Evolutionary conservation across 2,329 filamentous ascomycete species (phyloP).

Genomic region (Exophiala xenobiotica): DNA sequence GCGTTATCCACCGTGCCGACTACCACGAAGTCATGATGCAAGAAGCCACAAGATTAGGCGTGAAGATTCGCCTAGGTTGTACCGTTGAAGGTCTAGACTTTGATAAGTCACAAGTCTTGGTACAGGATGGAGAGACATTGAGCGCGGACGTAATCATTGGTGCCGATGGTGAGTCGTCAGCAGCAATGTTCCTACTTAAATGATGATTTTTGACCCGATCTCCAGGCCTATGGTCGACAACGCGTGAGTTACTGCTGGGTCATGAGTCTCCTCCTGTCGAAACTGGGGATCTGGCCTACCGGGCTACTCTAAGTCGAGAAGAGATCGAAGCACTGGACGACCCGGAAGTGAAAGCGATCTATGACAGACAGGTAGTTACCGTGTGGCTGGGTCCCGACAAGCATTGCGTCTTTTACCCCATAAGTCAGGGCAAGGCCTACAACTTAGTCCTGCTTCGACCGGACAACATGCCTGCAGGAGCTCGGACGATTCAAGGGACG

Average conservation of each 20-base stretch:
- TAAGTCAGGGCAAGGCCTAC: slow-evolving; percentile 59
- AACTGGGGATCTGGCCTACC: slow-evolving; percentile 58
- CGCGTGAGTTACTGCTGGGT: slow-evolving; percentile 46
- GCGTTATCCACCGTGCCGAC: slow-evolving; percentile 4
- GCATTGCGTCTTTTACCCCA: slow-evolving; percentile 63
- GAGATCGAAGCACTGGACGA: slow-evolving; percentile 9
- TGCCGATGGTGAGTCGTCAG: slow-evolving; percentile 41
- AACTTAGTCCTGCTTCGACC: slow-evolving; percentile 67
- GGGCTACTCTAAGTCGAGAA: slow-evolving; percentile 10
- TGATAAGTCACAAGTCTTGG: background rate
- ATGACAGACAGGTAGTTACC: background rate
- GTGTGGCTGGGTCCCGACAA: slow-evolving; percentile 61
- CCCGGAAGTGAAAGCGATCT: slow-evolving; percentile 10
- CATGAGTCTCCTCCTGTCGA: slow-evolving; percentile 46
- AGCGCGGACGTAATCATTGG: slow-evolving; percentile 45
- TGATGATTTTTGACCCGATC: too few species aligned
- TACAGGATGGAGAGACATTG: background rate
- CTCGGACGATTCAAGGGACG: slow-evolving; percentile 50
- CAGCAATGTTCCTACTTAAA: background rate
- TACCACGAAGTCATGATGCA: background rate
- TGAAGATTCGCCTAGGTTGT: background rate
- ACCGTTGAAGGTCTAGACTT: slow-evolving; percentile 1
- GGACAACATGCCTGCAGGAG: slow-evolving; percentile 58
- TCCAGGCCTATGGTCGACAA: slow-evolving; percentile 41
- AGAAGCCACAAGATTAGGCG: background rate